Evolutionary conservation across 2,329 filamentous ascomycete species (phyloP), one percentile per base, ranked within the genome.

Genomic region (Epichloe amarillans): DNA sequence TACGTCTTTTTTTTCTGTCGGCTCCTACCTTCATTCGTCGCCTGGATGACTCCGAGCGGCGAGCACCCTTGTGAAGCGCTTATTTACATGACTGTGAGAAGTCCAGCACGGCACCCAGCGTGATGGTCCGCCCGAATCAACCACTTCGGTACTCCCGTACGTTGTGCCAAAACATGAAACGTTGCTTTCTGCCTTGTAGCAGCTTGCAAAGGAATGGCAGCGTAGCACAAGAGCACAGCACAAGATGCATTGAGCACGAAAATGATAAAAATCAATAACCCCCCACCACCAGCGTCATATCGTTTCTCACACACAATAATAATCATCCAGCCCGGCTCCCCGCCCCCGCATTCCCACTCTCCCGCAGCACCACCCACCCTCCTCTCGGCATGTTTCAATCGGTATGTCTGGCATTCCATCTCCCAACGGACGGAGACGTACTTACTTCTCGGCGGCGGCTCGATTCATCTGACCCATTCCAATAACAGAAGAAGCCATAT

Each of bases 401-500:
- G 55, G 62, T 64, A 55, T 33, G 57, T 40, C 19, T 6, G 5
- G 6, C 12, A 6, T 40, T 15, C 53, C 54, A 35, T 54, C 47
- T 7, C 21, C 14, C 21, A 1, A 3, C 52, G 43, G 40, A 49
- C 30, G 10, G 4, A 26, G 23, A 23, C 3, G 3, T 10, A 30
- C 26, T 30, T 30, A 10, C 8, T 30, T 30, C 8, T 30, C 30
- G 30, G 30, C 30, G 30, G 30, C 30, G 26, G 30, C 30, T 30
- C 30, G 30, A 30, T 10, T 30, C 30, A 30, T 30, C 30, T 30
- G 30, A 30, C 30, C 30, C 30, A 11, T 11, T 30, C 10, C 30
- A 2, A 30, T 17, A 30, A 26, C 33, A 67, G 64, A 67, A 83
- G 73, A 83, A 90, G 72, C 90, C 91, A 3, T 97, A 89, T 67